phyloP scores from a whole-genome alignment of 2,329 filamentous ascomycete species.

The Myotisia sp. region DNA sequence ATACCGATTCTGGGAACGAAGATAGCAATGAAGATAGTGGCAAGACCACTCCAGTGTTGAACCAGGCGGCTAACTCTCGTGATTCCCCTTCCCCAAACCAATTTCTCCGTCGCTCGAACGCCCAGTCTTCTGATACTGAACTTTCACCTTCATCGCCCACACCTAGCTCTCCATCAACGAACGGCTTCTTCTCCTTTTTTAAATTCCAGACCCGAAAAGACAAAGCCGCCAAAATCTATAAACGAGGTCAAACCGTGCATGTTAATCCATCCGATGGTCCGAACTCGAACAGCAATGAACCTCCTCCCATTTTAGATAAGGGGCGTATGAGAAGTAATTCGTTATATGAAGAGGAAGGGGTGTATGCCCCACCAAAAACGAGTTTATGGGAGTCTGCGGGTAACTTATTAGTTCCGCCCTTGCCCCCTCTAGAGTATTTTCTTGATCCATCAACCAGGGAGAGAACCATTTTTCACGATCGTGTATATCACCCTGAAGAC shows the following conservation, averaged over 20 bases:
- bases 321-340: constrained; percentile 37
- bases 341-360: constrained; percentile 30
- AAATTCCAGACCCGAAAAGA: constrained; percentile 38
- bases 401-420: constrained; percentile 76
- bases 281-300: not conserved
- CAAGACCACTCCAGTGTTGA: constrained; percentile 10
- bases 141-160: constrained; percentile 10
- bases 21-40: constrained; percentile 5
- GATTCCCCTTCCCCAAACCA: not conserved
- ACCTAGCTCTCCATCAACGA: constrained; percentile 39
- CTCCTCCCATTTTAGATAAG: constrained; percentile 10
- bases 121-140: too few species aligned
- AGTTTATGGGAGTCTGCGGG: constrained; percentile 92
- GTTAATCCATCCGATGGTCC: not conserved
- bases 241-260: constrained; percentile 60
- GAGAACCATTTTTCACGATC: constrained; percentile 90
- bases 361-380: constrained; percentile 68
- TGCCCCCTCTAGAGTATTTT: constrained; percentile 69
- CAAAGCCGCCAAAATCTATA: constrained; percentile 50
- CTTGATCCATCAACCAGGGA: constrained; percentile 68
- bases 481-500: constrained; percentile 83
- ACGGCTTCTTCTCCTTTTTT: constrained; percentile 61
- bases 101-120: not conserved
- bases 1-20: constrained; percentile 1
- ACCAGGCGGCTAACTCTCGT: constrained; percentile 5